Conservation (phyloP, 148 eudicot genomes). For the Spergularia marina region DNA sequence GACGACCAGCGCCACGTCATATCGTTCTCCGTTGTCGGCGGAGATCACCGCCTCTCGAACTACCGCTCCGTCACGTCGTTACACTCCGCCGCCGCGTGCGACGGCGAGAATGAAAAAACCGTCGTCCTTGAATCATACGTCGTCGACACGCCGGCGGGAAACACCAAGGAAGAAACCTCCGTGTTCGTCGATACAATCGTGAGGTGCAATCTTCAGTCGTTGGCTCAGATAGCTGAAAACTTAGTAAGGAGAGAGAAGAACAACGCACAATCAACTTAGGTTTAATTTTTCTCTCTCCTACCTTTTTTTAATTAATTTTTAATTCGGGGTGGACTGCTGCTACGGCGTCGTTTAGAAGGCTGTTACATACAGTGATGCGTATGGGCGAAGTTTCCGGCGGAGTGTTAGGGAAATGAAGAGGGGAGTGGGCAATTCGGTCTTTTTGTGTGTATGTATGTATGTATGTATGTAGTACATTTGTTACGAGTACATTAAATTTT, state of each 20-base stretch:
- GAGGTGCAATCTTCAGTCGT: slow-evolving; percentile 63
- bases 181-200: slow-evolving; percentile 76
- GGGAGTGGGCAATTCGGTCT: neutral
- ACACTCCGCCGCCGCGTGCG: slow-evolving; percentile 33
- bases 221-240: slow-evolving; percentile 62
- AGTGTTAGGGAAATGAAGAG: neutral
- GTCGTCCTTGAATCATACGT: slow-evolving; percentile 68
- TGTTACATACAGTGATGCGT: neutral
- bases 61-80: slow-evolving; percentile 68
- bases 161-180: slow-evolving; percentile 63
- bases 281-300: neutral
- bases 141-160: slow-evolving; percentile 61
- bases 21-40: slow-evolving; percentile 70
- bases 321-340: neutral
- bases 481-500: too few relatives aligned
- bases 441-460: too few relatives aligned
- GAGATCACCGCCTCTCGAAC: slow-evolving; percentile 67
- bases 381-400: neutral
- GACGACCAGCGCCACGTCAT: slow-evolving; percentile 69
- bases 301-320: neutral
- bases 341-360: neutral
- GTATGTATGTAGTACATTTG: too few relatives aligned
- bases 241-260: slow-evolving; percentile 20
- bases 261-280: neutral
- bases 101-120: slow-evolving; percentile 31